Conservation (phyloP, 2,329 filamentous ascomycete species). For the Cladobotryum protrusum region DNA sequence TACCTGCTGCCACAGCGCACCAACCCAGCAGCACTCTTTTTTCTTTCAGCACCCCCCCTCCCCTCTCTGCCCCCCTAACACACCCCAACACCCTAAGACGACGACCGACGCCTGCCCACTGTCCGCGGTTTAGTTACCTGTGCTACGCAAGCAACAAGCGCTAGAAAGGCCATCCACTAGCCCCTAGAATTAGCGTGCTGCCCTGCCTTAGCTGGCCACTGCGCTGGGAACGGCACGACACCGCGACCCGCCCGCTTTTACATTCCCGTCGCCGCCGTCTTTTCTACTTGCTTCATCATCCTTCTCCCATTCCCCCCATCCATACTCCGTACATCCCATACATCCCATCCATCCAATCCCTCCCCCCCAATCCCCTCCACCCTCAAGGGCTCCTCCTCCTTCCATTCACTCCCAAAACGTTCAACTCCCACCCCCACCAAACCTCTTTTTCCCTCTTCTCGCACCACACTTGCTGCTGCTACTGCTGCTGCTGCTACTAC, state of each 20-base stretch:
- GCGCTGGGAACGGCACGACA: slow-evolving; percentile 34
- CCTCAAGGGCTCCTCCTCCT: not conserved
- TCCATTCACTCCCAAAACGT: not conserved
- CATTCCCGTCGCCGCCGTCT: slow-evolving; percentile 26
- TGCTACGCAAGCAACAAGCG: slow-evolving; percentile 6
- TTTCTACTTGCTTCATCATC: slow-evolving; percentile 11
- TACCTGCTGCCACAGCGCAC: too few relatives aligned
- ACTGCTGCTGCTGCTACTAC: too few relatives aligned
- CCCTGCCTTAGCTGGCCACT: slow-evolving; percentile 21
- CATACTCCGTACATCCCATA: not conserved
- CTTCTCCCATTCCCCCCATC: slow-evolving; percentile 6
- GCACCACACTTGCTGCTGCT: too few relatives aligned
- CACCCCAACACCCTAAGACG: too few relatives aligned
- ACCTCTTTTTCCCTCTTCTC: slow-evolving; percentile 7
- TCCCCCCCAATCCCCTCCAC: not conserved
- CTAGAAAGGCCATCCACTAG: slow-evolving; percentile 12
- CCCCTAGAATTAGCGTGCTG: slow-evolving; percentile 12
- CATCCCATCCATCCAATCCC: not conserved
- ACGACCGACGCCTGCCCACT: not conserved
- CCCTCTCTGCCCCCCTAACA: too few relatives aligned
- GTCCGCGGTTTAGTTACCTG: not conserved
- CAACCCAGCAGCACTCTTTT: too few relatives aligned
- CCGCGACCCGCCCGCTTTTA: slow-evolving; percentile 31
- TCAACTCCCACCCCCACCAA: slow-evolving; percentile 4
- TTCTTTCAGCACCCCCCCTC: too few relatives aligned